Conservation (phyloP, 179 eudicot species). For the Amaranthus tricolor region DNA sequence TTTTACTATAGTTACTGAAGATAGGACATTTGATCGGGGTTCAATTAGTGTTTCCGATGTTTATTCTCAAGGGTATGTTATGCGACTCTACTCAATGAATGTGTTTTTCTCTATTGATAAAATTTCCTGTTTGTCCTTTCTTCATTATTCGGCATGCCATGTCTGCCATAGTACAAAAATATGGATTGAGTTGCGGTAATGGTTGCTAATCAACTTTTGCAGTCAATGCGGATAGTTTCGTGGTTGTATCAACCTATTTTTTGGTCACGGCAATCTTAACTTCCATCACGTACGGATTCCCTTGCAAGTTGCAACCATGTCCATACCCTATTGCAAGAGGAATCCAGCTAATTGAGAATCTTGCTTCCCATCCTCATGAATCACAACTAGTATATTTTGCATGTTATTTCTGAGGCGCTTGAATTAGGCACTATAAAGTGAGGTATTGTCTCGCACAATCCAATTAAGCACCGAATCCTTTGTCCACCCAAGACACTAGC, state of each 20-base stretch:
- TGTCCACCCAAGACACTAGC: not conserved
- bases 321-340: slow-evolving; percentile 32
- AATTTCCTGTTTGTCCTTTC: not conserved
- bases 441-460: too few relatives aligned
- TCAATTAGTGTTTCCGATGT: slow-evolving; percentile 52
- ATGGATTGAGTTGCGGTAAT: too few relatives aligned
- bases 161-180: not conserved
- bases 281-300: not conserved
- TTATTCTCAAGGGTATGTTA: slow-evolving; percentile 71
- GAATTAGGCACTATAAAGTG: not conserved
- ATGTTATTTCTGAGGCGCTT: not conserved
- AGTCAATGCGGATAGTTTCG: not conserved
- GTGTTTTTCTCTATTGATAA: slow-evolving; percentile 6
- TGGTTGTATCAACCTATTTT: not conserved
- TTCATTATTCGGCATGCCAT: not conserved
- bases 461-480: too few relatives aligned
- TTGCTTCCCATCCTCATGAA: slow-evolving; percentile 38
- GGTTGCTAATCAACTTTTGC: too few relatives aligned
- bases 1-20: slow-evolving; percentile 41
- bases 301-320: slow-evolving; percentile 29
- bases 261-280: not conserved
- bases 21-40: slow-evolving; percentile 35
- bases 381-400: not conserved
- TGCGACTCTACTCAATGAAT: not conserved
- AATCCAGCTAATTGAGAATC: slow-evolving; percentile 39